A percentile compares a stretch with the other conserved stretches of the same genome.
Conservation (phyloP, 345 rosid genomes). For the Carallia brachiata region DNA sequence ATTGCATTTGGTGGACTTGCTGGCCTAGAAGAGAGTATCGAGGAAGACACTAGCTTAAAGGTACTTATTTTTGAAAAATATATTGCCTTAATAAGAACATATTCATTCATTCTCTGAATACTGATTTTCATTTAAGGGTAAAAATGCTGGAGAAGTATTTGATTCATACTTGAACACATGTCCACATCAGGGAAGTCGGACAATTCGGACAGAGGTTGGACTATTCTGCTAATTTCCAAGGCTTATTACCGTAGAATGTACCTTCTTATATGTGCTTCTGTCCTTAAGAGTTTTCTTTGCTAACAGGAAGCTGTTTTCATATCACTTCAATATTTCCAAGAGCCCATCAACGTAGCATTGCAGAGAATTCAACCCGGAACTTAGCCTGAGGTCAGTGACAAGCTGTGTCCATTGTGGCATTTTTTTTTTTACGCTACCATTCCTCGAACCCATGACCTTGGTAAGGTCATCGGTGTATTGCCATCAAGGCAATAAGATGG, state of each 20-base stretch:
- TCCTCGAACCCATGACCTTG: too few species aligned
- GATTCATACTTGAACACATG: constrained; percentile 76
- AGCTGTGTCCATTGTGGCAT: too few species aligned
- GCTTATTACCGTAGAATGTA: not conserved
- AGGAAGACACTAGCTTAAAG: constrained; percentile 67
- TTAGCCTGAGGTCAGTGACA: not conserved
- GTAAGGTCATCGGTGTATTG: too few species aligned
- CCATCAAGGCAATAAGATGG: too few species aligned
- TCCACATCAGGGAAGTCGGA: constrained; percentile 91
- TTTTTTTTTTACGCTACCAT: too few species aligned
- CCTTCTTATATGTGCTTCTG: not conserved
- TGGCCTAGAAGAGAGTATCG: constrained; percentile 81
- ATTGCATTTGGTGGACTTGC: constrained; percentile 97
- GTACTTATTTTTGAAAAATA: constrained; percentile 30
- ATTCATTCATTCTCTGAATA: not conserved
- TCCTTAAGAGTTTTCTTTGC: constrained; percentile 1
- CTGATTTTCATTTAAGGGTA: constrained; percentile 42
- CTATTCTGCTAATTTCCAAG: constrained; percentile 7
- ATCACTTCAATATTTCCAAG: constrained; percentile 87
- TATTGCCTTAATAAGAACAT: not conserved
- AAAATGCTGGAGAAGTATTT: constrained; percentile 56
- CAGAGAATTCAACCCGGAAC: constrained; percentile 18
- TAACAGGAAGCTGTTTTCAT: constrained; percentile 79
- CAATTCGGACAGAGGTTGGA: constrained; percentile 80
- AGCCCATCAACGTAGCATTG: constrained; percentile 61